Evolutionary conservation across 257 asterid species (phyloP).

Genomic region (Plantago major): DNA sequence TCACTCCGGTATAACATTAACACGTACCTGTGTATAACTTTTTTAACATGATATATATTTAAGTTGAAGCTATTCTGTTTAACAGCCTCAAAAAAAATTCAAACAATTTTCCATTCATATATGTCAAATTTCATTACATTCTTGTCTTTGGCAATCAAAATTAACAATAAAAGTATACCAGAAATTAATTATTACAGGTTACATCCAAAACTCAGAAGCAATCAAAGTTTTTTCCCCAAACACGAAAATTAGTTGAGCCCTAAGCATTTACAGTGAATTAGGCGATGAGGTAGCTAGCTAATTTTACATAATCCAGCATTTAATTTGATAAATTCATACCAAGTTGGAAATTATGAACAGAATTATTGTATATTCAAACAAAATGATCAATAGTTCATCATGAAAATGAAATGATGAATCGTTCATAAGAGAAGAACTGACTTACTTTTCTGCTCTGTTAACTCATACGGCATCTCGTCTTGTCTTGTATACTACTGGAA

Average conservation of each 20-base stretch:
- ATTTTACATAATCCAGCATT: neutral
- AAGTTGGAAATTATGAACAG: neutral
- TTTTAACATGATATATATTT: no score
- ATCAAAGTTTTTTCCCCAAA: no score
- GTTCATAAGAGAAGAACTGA: neutral
- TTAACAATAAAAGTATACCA: no score
- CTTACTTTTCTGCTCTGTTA: constrained; percentile 12
- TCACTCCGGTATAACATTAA: no score
- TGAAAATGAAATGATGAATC: neutral
- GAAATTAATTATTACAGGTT: no score
- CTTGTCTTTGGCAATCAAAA: no score
- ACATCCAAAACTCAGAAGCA: no score
- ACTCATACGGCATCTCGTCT: constrained; percentile 14
- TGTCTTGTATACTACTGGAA: neutral
- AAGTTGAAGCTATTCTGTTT: no score
- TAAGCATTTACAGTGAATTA: neutral
- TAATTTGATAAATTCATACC: neutral
- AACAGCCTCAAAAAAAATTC: no score
- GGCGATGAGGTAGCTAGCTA: neutral
- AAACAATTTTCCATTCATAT: no score
- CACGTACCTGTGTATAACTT: no score
- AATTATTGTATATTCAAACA: neutral
- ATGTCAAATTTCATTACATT: no score
- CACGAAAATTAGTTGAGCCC: neutral
- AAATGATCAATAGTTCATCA: neutral